Conservation (phyloP, 2,329 filamentous ascomycete species). For the Neopestalotiopsis sp. region DNA sequence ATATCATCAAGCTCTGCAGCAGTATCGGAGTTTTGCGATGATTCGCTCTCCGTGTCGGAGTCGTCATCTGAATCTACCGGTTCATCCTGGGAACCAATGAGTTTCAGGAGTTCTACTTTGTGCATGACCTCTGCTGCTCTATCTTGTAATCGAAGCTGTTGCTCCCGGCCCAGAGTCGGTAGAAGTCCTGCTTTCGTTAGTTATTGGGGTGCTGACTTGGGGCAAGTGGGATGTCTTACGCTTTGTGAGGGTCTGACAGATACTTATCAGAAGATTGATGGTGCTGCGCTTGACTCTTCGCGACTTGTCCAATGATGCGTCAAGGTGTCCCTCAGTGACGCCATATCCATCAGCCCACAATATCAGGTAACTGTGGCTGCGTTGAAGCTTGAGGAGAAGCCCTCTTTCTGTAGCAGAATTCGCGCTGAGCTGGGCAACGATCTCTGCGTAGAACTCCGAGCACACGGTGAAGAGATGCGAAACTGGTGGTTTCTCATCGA, state of each 20-base stretch:
- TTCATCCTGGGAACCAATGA: slow-evolving; percentile 18
- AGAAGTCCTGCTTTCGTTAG: slow-evolving; percentile 4
- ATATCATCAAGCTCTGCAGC: slow-evolving; percentile 21
- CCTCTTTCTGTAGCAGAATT: not conserved
- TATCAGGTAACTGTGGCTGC: slow-evolving; percentile 21
- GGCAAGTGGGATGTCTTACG: slow-evolving; percentile 9
- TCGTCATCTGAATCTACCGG: slow-evolving; percentile 11
- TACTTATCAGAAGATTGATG: slow-evolving; percentile 19
- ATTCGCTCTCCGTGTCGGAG: not conserved
- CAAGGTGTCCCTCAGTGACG: slow-evolving; percentile 19
- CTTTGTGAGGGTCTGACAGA: slow-evolving; percentile 21
- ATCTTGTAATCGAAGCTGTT: not conserved
- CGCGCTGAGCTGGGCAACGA: slow-evolving; percentile 1
- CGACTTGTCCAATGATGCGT: slow-evolving; percentile 20
- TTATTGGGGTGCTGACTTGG: not conserved
- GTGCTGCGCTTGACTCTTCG: slow-evolving; percentile 20
- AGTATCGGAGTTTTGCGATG: not conserved
- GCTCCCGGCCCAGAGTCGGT: not conserved
- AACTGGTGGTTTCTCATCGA: slow-evolving; percentile 16
- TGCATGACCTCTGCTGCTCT: slow-evolving; percentile 11
- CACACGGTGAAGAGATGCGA: slow-evolving; percentile 18
- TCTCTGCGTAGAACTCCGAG: slow-evolving; percentile 17
- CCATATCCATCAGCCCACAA: slow-evolving; percentile 25
- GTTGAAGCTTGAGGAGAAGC: slow-evolving; percentile 18
- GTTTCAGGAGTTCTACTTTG: slow-evolving; percentile 19